Conservation (phyloP, 352 stramenopile genomes). For the Globisporangium nodosum region DNA sequence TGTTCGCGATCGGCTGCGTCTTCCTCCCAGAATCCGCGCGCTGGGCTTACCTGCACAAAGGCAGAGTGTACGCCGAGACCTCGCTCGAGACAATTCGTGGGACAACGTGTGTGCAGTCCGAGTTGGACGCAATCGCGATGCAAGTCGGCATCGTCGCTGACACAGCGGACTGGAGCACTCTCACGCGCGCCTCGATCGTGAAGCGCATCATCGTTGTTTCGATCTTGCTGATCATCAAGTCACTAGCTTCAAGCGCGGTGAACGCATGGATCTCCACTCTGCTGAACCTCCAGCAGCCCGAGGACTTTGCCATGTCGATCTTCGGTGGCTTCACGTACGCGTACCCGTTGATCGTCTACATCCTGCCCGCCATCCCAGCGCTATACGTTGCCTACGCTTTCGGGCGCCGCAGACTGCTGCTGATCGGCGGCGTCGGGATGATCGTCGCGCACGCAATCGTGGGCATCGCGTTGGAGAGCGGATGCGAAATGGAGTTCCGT, state of each 20-base stretch:
- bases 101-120: conserved; percentile 16
- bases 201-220: conserved; percentile 23
- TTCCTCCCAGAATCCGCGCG: conserved; percentile 43
- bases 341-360: conserved; percentile 22
- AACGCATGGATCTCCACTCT: conserved; percentile 2
- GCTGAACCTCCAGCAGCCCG: conserved; percentile 28
- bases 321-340: conserved; percentile 28
- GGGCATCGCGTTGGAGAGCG: conserved; percentile 29
- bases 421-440: conserved; percentile 40
- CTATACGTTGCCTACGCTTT: conserved; percentile 30
- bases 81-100: conserved; percentile 22
- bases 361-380: conserved; percentile 27
- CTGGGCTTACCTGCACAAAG: conserved; percentile 38
- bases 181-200: conserved; percentile 16
- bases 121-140: conserved; percentile 28
- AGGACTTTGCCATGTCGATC: conserved; percentile 16
- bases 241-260: conserved; percentile 9
- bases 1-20: conserved; percentile 33
- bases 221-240: conserved; percentile 30
- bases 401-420: conserved; percentile 30
- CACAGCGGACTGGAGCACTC: conserved; percentile 3
- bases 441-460: conserved; percentile 28
- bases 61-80: conserved; percentile 28
- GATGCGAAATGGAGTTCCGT: conserved; percentile 26
- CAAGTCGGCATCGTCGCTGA: conserved; percentile 5